phyloP scores from a whole-genome alignment of 495 filamentous ascomycete genomes.

The Clohesyomyces aquaticus region DNA sequence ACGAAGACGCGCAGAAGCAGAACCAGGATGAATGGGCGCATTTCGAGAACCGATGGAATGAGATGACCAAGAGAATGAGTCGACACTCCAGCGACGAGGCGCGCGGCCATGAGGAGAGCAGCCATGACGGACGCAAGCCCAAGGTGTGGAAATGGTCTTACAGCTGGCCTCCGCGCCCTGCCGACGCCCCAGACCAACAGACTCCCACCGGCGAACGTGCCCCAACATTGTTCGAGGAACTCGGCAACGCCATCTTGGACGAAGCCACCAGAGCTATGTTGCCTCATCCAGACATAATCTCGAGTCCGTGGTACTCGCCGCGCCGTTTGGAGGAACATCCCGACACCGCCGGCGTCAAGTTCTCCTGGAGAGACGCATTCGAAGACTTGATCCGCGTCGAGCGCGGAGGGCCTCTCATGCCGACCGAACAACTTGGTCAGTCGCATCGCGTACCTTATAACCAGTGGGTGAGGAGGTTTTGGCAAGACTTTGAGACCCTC shows the following conservation, averaged over 20 bases:
- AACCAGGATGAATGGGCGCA: background rate
- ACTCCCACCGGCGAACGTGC: background rate
- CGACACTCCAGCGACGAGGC: too few relatives aligned
- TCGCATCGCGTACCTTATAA: constrained; percentile 3
- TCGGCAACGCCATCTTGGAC: constrained; percentile 14
- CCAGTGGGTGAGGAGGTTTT: constrained; percentile 3
- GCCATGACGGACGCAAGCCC: background rate
- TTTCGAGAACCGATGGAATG: background rate
- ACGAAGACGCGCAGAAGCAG: background rate
- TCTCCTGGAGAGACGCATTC: constrained; percentile 36
- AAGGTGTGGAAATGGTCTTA: constrained; percentile 4
- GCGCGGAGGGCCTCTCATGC: constrained; percentile 22
- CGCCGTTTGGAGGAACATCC: constrained; percentile 21
- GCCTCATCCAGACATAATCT: background rate
- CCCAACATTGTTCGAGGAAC: constrained; percentile 14
- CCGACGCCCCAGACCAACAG: background rate
- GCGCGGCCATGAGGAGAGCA: background rate
- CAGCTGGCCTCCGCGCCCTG: constrained; percentile 1
- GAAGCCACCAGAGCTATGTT: constrained; percentile 2
- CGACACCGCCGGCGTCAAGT: background rate
- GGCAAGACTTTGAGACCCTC: background rate
- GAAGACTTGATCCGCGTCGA: constrained; percentile 33
- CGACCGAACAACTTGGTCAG: constrained; percentile 13
- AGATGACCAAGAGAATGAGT: background rate
- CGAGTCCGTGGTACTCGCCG: constrained; percentile 28